Conservation (phyloP, 768 basidiomycete species). For the Rhodotorula kratochvilovae region DNA sequence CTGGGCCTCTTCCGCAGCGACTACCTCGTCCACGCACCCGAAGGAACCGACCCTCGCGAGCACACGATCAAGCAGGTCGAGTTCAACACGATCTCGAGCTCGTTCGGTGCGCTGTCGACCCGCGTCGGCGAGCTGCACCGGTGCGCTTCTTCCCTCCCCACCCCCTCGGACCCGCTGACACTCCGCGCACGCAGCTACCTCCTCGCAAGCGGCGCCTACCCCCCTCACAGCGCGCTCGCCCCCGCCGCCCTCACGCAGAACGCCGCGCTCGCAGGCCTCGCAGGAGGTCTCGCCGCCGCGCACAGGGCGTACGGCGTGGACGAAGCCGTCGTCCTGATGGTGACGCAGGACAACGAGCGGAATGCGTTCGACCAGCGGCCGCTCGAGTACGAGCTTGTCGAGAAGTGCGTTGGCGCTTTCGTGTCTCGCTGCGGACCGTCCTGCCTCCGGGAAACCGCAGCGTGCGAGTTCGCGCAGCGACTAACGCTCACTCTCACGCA, state of each 20-base stretch:
- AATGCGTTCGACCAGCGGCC: slow-evolving; percentile 91
- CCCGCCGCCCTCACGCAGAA: slow-evolving; percentile 67
- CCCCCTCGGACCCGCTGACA: background rate
- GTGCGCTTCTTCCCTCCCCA: slow-evolving; percentile 43
- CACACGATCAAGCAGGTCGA: slow-evolving; percentile 84
- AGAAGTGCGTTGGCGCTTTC: slow-evolving; percentile 55
- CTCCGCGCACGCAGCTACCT: slow-evolving; percentile 58
- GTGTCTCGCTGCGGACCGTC: background rate
- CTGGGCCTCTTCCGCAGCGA: slow-evolving; percentile 91
- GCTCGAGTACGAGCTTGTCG: slow-evolving; percentile 79
- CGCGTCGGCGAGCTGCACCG: slow-evolving; percentile 66
- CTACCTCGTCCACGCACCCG: slow-evolving; percentile 72
- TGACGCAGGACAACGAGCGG: slow-evolving; percentile 80
- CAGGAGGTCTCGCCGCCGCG: slow-evolving; percentile 69
- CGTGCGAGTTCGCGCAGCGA: too few species aligned
- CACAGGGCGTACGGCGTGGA: slow-evolving; percentile 63
- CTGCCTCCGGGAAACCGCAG: too few species aligned
- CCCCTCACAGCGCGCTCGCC: slow-evolving; percentile 50
- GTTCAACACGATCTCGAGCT: slow-evolving; percentile 92
- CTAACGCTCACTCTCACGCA: slow-evolving; percentile 44
- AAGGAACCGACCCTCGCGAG: slow-evolving; percentile 1
- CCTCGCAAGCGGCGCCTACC: slow-evolving; percentile 63
- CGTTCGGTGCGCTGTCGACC: slow-evolving; percentile 78
- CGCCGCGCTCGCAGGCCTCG: slow-evolving; percentile 64
- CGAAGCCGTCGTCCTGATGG: slow-evolving; percentile 65